Conservation (phyloP, 306 rosid species). For the Fagus crenata region DNA sequence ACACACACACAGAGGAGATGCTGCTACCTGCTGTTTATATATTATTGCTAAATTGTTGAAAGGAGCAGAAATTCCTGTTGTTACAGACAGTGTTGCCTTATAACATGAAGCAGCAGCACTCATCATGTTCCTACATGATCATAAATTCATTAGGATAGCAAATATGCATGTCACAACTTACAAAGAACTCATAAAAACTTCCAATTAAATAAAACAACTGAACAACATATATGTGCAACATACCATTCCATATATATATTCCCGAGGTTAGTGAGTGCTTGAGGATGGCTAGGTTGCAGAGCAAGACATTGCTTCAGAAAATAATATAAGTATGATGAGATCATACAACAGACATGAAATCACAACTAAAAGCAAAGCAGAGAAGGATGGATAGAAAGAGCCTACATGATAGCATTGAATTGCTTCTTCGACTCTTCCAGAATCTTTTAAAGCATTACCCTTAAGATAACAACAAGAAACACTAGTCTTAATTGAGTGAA, state of each 20-base stretch:
- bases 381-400: constrained; percentile 3
- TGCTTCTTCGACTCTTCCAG: constrained; percentile 95
- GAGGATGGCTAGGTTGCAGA: constrained; percentile 91
- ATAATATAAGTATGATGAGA: constrained; percentile 31
- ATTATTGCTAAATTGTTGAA: constrained; percentile 91
- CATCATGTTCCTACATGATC: constrained; percentile 79
- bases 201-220: neutral
- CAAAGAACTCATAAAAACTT: neutral
- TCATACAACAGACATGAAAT: constrained; percentile 8
- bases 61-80: constrained; percentile 95
- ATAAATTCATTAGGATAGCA: constrained; percentile 17
- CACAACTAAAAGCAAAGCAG: neutral
- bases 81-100: constrained; percentile 88
- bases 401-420: constrained; percentile 90
- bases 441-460: constrained; percentile 97
- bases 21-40: constrained; percentile 84
- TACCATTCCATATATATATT: constrained; percentile 98
- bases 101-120: constrained; percentile 90
- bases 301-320: constrained; percentile 86
- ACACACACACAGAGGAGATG: neutral
- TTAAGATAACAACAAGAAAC: constrained; percentile 12
- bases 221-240: constrained; percentile 19
- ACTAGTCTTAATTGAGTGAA: neutral
- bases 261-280: constrained; percentile 95
- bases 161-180: neutral